Evolutionary conservation across 305 asterid genomes (phyloP).

Genomic region (Fraxinus floribunda): DNA sequence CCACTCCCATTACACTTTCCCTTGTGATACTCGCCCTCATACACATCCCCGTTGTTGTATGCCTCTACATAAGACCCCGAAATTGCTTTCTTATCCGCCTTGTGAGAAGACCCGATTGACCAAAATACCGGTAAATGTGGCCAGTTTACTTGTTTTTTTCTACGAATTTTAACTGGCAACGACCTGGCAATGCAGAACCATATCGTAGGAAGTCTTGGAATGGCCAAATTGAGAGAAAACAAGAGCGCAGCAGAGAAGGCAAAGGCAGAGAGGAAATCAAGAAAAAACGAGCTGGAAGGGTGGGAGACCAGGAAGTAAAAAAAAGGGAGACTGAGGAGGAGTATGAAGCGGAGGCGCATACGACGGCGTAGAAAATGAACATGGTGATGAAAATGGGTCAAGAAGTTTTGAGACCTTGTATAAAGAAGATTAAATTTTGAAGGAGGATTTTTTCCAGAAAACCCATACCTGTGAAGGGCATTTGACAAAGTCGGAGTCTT

Average conservation of each 20-base stretch:
- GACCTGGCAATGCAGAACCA: slow-evolving; percentile 69
- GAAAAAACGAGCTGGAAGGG: slow-evolving; percentile 80
- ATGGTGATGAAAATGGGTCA: slow-evolving; percentile 64
- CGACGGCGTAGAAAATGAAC: slow-evolving; percentile 71
- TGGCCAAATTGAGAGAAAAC: slow-evolving; percentile 80
- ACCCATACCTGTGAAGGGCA: slow-evolving; percentile 56
- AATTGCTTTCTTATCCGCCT: slow-evolving; percentile 53
- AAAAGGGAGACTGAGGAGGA: slow-evolving; percentile 73
- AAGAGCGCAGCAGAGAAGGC: slow-evolving; percentile 85
- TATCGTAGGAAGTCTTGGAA: slow-evolving; percentile 83
- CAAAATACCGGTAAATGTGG: slow-evolving; percentile 79
- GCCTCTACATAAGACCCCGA: slow-evolving; percentile 90
- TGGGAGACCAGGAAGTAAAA: slow-evolving; percentile 84
- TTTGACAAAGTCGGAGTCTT: slow-evolving; percentile 61
- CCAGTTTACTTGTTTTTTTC: slow-evolving; percentile 44
- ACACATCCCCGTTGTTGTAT: slow-evolving; percentile 88
- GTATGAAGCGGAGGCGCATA: slow-evolving; percentile 60
- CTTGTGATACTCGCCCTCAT: slow-evolving; percentile 93
- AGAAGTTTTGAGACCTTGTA: slow-evolving; percentile 48
- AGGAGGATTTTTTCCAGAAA: slow-evolving; percentile 34
- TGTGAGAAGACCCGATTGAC: slow-evolving; percentile 78
- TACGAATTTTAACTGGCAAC: slow-evolving; percentile 59
- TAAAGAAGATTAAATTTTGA: slow-evolving; percentile 39
- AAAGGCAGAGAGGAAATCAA: slow-evolving; percentile 85
- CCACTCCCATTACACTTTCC: slow-evolving; percentile 93